Evolutionary conservation across 176 grass and related monocot species (phyloP).

Genomic region (Avena insularis): DNA sequence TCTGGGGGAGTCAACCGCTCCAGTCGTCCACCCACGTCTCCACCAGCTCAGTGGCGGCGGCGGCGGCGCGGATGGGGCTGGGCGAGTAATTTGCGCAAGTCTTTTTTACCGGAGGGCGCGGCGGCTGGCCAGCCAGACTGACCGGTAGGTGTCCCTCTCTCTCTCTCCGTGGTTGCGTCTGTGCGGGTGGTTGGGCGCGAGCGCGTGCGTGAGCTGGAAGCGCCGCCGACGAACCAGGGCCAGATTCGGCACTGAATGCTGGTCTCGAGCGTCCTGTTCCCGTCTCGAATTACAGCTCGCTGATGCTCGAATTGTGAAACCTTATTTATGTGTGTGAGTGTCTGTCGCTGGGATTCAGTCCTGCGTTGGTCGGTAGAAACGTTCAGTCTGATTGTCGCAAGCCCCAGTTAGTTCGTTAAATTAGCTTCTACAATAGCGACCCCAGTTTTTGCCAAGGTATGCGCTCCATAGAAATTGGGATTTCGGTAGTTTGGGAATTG

Average conservation of each 20-base stretch:
- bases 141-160: neutral
- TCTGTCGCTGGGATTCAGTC: constrained; percentile 11
- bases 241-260: neutral
- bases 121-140: neutral
- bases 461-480: neutral
- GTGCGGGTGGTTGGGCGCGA: no score
- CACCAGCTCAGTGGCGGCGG: neutral
- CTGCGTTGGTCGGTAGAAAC: neutral
- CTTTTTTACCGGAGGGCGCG: neutral
- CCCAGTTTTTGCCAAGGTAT: neutral
- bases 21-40: constrained; percentile 40
- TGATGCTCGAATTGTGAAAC: neutral
- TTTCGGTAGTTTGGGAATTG: neutral
- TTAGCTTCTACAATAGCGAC: neutral
- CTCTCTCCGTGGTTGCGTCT: neutral
- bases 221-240: neutral
- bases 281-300: neutral
- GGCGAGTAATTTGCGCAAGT: neutral
- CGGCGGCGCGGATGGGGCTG: neutral
- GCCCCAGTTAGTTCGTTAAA: neutral
- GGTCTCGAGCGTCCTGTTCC: no score
- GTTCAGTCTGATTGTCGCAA: neutral
- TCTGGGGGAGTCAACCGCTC: constrained; percentile 35
- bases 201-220: neutral
- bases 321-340: neutral